These are phyloP conservation scores for Aspergillus sp. DNA, from an alignment of 2,329 filamentous ascomycete species.

Conservation along the genomic window DNA sequence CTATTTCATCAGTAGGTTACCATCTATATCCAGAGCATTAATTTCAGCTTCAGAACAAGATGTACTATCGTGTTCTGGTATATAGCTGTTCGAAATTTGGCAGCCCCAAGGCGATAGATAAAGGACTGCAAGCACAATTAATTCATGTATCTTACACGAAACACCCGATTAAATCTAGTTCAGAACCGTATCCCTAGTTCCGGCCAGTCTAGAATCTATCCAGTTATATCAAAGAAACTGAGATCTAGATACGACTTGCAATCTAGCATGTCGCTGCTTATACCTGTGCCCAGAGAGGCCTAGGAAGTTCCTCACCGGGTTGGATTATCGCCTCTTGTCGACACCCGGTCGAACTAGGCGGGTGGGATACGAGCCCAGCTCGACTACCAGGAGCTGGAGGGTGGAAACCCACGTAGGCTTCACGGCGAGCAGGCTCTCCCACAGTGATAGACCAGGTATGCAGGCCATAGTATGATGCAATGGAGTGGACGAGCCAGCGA, in stretches of 20 bases:
- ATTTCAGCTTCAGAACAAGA: too few relatives aligned
- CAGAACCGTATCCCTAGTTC: too few relatives aligned
- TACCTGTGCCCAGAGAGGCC: slow-evolving; percentile 33
- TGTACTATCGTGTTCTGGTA: too few relatives aligned
- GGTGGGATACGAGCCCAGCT: slow-evolving; percentile 20
- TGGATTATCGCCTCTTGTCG: slow-evolving; percentile 23
- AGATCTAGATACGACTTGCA: slow-evolving; percentile 2
- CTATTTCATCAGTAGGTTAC: too few relatives aligned
- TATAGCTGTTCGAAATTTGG: too few relatives aligned
- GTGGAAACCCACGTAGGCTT: slow-evolving; percentile 74
- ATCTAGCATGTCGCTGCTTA: slow-evolving; percentile 12
- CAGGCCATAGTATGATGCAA: slow-evolving; percentile 87
- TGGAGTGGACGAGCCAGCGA: slow-evolving; percentile 88
- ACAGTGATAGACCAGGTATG: slow-evolving; percentile 75
- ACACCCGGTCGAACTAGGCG: slow-evolving; percentile 15
- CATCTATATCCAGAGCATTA: too few relatives aligned
- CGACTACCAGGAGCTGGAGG: slow-evolving; percentile 27
- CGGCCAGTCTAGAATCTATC: not conserved
- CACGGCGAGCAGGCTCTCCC: slow-evolving; percentile 64
- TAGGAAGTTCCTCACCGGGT: slow-evolving; percentile 33
- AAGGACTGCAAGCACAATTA: too few relatives aligned
- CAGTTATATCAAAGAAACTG: not conserved
- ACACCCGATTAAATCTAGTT: too few relatives aligned
- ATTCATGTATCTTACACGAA: too few relatives aligned
- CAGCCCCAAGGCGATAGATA: too few relatives aligned